Conservation (phyloP, 768 basidiomycete genomes). For the Lactarius evosmus region DNA sequence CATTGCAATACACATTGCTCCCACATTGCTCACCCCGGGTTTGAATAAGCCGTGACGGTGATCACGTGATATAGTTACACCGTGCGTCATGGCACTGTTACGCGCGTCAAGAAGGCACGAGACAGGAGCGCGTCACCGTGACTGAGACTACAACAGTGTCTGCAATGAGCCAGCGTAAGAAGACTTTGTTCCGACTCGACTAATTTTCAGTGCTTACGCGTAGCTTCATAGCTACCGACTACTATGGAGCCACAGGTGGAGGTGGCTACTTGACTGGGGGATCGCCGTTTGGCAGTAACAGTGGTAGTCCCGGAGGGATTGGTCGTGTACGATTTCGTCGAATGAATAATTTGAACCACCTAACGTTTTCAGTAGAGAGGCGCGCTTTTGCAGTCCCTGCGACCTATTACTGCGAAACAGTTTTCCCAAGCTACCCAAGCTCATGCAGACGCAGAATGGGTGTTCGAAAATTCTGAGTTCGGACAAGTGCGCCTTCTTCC, state of each 20-base stretch:
- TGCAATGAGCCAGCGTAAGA: conserved; percentile 24
- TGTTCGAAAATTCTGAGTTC: conserved; percentile 73
- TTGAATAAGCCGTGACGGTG: background rate
- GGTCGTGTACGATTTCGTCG: conserved; percentile 39
- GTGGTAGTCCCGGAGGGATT: conserved; percentile 58
- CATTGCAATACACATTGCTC: background rate
- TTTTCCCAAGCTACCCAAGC: conserved; percentile 72
- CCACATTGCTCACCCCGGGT: too few relatives aligned
- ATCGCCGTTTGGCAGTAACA: conserved; percentile 54
- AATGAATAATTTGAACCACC: background rate
- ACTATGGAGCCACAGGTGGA: conserved; percentile 42
- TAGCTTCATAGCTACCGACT: conserved; percentile 31
- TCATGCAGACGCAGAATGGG: conserved; percentile 87
- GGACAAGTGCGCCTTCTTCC: conserved; percentile 58
- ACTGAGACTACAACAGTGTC: background rate
- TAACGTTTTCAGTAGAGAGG: conserved; percentile 34
- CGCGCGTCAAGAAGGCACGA: conserved; percentile 10
- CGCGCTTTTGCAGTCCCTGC: conserved; percentile 46
- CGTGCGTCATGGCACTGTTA: conserved; percentile 15
- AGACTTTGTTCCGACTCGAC: conserved; percentile 24
- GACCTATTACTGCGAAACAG: conserved; percentile 79
- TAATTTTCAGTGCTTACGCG: conserved; percentile 46
- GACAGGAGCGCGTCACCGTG: background rate
- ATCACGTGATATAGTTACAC: conserved; percentile 12
- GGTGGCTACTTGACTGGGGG: conserved; percentile 59